Conservation (phyloP, 2,329 filamentous ascomycete genomes). For the Falciphora oryzae region DNA sequence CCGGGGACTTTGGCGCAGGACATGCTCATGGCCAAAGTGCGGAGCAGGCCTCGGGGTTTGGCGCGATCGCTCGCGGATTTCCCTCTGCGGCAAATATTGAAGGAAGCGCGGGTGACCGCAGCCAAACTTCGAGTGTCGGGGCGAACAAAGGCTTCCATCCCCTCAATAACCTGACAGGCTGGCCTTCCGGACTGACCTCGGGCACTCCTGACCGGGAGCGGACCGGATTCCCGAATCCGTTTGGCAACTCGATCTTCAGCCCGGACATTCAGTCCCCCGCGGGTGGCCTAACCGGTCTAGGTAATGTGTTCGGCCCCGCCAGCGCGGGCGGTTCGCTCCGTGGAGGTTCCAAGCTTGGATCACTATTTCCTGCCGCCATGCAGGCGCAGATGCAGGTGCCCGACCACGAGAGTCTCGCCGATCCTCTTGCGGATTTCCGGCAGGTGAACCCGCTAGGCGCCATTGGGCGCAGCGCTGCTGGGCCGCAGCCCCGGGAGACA, state of each 20-base stretch:
- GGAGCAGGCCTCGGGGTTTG: constrained; percentile 45
- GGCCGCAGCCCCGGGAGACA: constrained; percentile 46
- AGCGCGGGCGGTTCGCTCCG: constrained; percentile 61
- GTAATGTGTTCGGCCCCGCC: constrained; percentile 59
- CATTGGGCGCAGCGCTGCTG: constrained; percentile 59
- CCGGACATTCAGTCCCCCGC: constrained; percentile 72
- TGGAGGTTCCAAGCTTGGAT: constrained; percentile 75
- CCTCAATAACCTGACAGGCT: constrained; percentile 56
- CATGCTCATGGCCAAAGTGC: constrained; percentile 41
- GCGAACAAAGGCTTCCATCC: constrained; percentile 62
- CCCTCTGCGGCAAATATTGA: constrained; percentile 45
- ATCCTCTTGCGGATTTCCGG: constrained; percentile 53
- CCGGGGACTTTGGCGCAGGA: constrained; percentile 43
- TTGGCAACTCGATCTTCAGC: constrained; percentile 77
- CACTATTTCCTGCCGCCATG: constrained; percentile 82
- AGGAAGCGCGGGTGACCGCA: constrained; percentile 67
- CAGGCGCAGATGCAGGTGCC: constrained; percentile 81
- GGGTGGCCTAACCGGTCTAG: constrained; percentile 44
- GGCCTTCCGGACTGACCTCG: constrained; percentile 52
- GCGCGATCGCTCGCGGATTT: constrained; percentile 47
- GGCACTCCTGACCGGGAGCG: constrained; percentile 64
- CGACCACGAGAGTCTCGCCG: constrained; percentile 57
- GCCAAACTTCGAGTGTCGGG: constrained; percentile 85
- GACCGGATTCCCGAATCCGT: constrained; percentile 48
- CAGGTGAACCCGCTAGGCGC: constrained; percentile 58